A percentile compares a stretch with the other conserved stretches of the same genome.
These are phyloP conservation scores for Macrolepiota dolichaula DNA, from an alignment of 768 basidiomycete genomes.

Conservation along the genomic window DNA sequence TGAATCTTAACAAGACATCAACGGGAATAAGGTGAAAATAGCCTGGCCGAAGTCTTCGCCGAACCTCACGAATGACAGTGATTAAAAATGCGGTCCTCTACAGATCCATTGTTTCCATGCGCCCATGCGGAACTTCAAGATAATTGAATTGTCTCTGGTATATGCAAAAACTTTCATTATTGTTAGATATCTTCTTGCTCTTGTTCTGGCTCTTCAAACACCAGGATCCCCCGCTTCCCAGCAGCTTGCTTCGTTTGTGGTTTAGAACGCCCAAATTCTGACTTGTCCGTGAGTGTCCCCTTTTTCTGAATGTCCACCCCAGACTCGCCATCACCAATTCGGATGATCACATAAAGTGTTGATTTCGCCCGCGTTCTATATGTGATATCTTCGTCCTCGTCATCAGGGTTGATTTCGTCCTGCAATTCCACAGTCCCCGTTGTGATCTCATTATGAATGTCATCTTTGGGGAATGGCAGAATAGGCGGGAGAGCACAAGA, in stretches of 20 bases:
- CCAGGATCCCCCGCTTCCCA: conserved; percentile 6
- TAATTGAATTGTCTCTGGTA: not conserved
- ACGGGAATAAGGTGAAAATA: not conserved
- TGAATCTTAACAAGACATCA: not conserved
- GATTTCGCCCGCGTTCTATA: conserved; percentile 73
- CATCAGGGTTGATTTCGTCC: conserved; percentile 77
- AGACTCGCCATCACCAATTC: conserved; percentile 59
- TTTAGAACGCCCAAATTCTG: conserved; percentile 14
- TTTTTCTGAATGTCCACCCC: conserved; percentile 26
- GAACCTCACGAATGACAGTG: not conserved
- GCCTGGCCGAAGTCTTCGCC: not conserved
- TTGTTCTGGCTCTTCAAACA: conserved; percentile 32
- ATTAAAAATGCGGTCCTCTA: not conserved
- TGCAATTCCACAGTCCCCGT: conserved; percentile 73
- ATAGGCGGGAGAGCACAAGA: conserved; percentile 67
- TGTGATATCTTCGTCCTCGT: conserved; percentile 66
- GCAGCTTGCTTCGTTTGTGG: conserved; percentile 5
- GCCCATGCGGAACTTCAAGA: not conserved
- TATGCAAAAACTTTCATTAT: not conserved
- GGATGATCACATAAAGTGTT: conserved; percentile 56
- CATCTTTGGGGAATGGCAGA: conserved; percentile 61
- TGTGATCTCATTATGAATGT: conserved; percentile 56
- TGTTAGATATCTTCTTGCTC: conserved; percentile 17
- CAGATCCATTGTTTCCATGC: not conserved
- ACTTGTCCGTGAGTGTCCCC: not conserved